These are phyloP conservation scores for Diplodia seriata DNA, from an alignment of 2,329 filamentous ascomycete genomes.

Conservation along the genomic window DNA sequence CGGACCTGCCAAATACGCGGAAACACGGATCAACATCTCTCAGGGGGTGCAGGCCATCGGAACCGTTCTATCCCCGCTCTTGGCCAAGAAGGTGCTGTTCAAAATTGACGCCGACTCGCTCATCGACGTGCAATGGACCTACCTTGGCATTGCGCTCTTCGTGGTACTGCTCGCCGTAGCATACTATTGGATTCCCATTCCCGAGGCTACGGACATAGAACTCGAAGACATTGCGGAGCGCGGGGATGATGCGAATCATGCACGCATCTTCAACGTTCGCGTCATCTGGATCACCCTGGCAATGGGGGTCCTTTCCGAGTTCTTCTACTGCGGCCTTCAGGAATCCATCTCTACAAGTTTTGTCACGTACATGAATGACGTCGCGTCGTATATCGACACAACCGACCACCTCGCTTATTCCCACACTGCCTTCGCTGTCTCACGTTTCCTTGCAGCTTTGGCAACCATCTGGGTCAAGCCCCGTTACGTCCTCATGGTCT, in stretches of 20 bases:
- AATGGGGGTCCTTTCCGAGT: constrained; percentile 62
- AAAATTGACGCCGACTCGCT: constrained; percentile 58
- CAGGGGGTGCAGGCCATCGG: constrained; percentile 68
- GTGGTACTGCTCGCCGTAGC: constrained; percentile 64
- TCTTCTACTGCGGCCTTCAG: constrained; percentile 67
- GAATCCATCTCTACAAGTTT: constrained; percentile 62
- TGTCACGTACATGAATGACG: constrained; percentile 51
- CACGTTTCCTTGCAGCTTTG: constrained; percentile 63
- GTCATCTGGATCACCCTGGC: constrained; percentile 64
- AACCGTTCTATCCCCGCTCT: constrained; percentile 64
- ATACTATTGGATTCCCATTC: constrained; percentile 68
- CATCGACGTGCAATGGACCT: constrained; percentile 69
- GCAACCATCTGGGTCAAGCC: constrained; percentile 63
- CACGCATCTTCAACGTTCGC: constrained; percentile 48
- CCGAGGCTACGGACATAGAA: constrained; percentile 67
- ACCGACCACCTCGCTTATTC: constrained; percentile 59
- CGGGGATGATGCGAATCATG: constrained; percentile 57
- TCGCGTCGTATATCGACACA: constrained; percentile 48
- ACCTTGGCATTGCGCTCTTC: constrained; percentile 68
- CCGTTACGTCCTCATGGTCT: constrained; percentile 59
- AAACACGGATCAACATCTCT: constrained; percentile 66
- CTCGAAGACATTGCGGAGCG: constrained; percentile 62
- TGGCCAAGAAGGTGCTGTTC: constrained; percentile 67
- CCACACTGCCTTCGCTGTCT: constrained; percentile 64
- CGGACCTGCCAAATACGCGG: constrained; percentile 65